Evolutionary conservation across 257 asterid genomes (phyloP).

Genomic region (Cruciata laevipes): DNA sequence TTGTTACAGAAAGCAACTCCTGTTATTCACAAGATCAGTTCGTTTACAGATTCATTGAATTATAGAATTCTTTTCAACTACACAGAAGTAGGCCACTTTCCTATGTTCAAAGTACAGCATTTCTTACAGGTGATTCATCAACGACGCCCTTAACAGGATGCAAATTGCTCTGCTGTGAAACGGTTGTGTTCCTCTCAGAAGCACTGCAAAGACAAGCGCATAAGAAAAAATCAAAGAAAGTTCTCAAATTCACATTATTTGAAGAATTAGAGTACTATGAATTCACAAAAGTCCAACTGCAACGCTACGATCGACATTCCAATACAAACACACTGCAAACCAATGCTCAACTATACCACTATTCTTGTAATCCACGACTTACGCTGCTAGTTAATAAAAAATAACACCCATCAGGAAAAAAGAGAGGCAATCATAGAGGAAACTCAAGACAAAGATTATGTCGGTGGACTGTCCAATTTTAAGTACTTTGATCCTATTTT

Average conservation of each 20-base stretch:
- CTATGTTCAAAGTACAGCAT: background rate
- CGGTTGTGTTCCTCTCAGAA: slow-evolving; percentile 33
- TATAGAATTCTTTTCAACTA: background rate
- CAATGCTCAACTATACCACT: background rate
- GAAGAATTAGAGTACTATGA: background rate
- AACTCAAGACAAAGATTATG: background rate
- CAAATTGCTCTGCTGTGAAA: slow-evolving; percentile 19
- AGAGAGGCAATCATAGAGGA: background rate
- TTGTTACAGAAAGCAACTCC: slow-evolving; percentile 27
- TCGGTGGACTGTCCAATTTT: background rate
- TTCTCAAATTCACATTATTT: background rate
- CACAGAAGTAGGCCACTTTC: slow-evolving; percentile 1
- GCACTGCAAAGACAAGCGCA: slow-evolving; percentile 30
- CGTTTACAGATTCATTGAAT: slow-evolving; percentile 7
- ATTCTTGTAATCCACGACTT: background rate
- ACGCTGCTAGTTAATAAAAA: background rate
- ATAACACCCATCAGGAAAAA: background rate
- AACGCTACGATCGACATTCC: background rate
- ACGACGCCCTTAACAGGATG: slow-evolving; percentile 16
- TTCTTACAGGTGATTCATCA: slow-evolving; percentile 35
- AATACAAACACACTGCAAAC: background rate
- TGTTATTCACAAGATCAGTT: slow-evolving; percentile 18
- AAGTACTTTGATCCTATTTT: too few species aligned
- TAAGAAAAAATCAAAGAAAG: background rate
- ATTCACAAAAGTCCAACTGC: background rate